Evolutionary conservation across 352 stramenopile species (phyloP), one percentile per base, ranked within the genome.

Genomic region (Globisporangium spiculum): DNA sequence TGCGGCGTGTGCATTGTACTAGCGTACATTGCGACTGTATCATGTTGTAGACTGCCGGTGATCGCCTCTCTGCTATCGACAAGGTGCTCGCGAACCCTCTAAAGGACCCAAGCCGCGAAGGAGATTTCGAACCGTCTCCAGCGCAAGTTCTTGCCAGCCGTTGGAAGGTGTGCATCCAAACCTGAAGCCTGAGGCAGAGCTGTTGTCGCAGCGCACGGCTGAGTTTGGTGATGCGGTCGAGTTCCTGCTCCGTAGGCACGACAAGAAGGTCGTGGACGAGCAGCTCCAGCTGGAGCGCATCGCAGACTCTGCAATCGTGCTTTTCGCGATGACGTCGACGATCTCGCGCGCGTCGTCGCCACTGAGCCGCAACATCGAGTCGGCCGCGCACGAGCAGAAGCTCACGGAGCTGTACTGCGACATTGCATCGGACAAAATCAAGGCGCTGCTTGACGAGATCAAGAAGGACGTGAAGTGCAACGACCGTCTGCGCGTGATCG

Each of bases 211-310:
- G 69, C 80, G 86, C 60, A 96, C 86, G 32, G 73, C 65, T 18
- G 84, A 92, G 20, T 96, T 96, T 58, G 88, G 88, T 10, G 86
- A 94, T 24, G 80, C 81, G 12, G 78, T 94, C 41, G 84, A 94
- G 67, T 79, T 78, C 26, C 69, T 97, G 55, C 77, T 97, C 38
- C 85, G 86, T 63, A 90, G 93, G 71, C 86, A 97, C 75, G 87
- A 86, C 68, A 97, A 97, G 78, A 92, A 92, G 73, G 84, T 97
- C 44, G 78, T 96, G 36, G 78, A 96, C 64, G 82, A 96, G 75
- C 88, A 97, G 80, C 81, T 97, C 76, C 82, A 94, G 73, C 71
- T 96, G 41, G 85, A 92, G 75, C 82, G 89, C 41, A 86, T 96
- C n/a, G 89, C 89, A 12, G 88, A 96, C 72, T 88, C 86, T 63